Evolutionary conservation across 2,329 filamentous ascomycete genomes (phyloP).

Genomic region (Stagonosporopsis rhizophila): DNA sequence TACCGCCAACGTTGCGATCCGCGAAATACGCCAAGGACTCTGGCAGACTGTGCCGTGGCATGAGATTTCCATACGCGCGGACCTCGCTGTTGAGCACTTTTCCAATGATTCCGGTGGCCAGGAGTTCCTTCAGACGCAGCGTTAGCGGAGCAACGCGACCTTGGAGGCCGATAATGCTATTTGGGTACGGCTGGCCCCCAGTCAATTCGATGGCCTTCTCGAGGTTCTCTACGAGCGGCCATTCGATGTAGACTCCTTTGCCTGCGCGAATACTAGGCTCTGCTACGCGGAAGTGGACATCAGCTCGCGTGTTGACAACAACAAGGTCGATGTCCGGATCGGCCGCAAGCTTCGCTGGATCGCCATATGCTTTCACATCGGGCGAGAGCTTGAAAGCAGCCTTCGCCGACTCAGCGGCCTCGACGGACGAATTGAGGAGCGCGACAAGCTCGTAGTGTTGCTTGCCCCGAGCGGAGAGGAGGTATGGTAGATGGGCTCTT

Average conservation of each 20-base stretch:
- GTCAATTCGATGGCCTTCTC: slow-evolving; percentile 52
- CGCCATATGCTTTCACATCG: slow-evolving; percentile 55
- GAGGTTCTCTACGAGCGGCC: slow-evolving; percentile 52
- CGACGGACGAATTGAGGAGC: slow-evolving; percentile 54
- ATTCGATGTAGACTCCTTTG: slow-evolving; percentile 63
- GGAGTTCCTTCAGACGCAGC: slow-evolving; percentile 49
- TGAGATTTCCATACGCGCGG: slow-evolving; percentile 15
- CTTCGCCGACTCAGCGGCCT: slow-evolving; percentile 53
- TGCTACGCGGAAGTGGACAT: slow-evolving; percentile 58
- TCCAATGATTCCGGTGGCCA: slow-evolving; percentile 52
- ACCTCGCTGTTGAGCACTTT: slow-evolving; percentile 45
- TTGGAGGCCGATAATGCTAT: slow-evolving; percentile 55
- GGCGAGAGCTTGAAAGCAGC: slow-evolving; percentile 46
- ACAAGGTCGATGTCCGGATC: slow-evolving; percentile 48
- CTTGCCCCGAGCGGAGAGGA: slow-evolving; percentile 52
- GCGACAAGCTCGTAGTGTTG: slow-evolving; percentile 55
- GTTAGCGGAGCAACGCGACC: slow-evolving; percentile 49
- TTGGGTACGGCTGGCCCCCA: not conserved
- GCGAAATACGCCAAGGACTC: slow-evolving; percentile 26
- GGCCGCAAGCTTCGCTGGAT: slow-evolving; percentile 52
- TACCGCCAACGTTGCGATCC: slow-evolving; percentile 24
- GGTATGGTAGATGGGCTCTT: slow-evolving; percentile 65
- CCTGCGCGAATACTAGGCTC: slow-evolving; percentile 60
- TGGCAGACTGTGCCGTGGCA: slow-evolving; percentile 21
- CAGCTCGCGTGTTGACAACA: slow-evolving; percentile 62